Evolutionary conservation across 2,329 filamentous ascomycete genomes (phyloP).

Genomic region (Fusarium illudens): DNA sequence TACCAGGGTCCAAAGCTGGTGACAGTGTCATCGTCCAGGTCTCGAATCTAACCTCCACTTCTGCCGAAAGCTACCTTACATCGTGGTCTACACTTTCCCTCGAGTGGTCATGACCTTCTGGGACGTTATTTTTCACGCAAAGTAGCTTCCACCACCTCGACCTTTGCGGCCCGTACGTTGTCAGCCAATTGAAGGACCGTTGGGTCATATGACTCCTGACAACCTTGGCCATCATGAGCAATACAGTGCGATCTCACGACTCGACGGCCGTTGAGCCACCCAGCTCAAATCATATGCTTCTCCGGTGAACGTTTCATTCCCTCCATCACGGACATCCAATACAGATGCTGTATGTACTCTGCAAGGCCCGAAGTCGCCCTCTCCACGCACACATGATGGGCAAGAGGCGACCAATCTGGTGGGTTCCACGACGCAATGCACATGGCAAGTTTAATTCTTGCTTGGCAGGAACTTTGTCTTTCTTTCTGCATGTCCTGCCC

Average conservation of each 20-base stretch:
- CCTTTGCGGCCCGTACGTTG: not conserved
- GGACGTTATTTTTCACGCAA: not conserved
- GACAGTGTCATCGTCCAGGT: not conserved
- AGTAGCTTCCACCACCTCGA: constrained; percentile 4
- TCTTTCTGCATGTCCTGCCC: not conserved
- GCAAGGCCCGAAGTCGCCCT: constrained; percentile 6
- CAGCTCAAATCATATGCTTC: constrained; percentile 11
- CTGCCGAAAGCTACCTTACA: constrained; percentile 31
- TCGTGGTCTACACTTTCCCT: constrained; percentile 13
- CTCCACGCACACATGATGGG: constrained; percentile 23
- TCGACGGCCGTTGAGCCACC: not conserved
- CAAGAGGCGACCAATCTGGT: constrained; percentile 3
- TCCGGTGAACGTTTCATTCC: constrained; percentile 35
- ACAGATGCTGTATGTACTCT: not conserved
- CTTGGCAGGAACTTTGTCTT: constrained; percentile 3
- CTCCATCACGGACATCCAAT: not conserved
- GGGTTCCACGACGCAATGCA: constrained; percentile 27
- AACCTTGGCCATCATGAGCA: constrained; percentile 22
- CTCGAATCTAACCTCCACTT: constrained; percentile 26
- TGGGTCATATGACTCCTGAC: constrained; percentile 1
- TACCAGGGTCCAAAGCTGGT: not conserved
- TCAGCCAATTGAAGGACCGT: constrained; percentile 4
- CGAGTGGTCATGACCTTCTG: not conserved
- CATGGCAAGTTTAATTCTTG: constrained; percentile 19
- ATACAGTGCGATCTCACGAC: constrained; percentile 31